Evolutionary conservation across 2,329 filamentous ascomycete species (phyloP).

Genomic region (Akanthomyces lecanii): DNA sequence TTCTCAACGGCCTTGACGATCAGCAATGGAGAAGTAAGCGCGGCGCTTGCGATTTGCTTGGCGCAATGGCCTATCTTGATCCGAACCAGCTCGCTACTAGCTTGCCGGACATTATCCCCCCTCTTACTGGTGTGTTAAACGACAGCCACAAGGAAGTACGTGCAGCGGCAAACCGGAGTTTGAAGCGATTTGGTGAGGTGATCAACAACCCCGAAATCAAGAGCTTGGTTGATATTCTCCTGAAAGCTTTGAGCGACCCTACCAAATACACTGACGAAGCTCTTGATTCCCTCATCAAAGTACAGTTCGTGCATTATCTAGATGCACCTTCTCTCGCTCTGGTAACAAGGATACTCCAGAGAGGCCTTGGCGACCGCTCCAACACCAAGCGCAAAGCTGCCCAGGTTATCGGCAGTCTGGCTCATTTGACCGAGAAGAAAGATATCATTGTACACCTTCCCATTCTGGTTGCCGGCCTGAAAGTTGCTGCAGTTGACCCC

Average conservation of each 20-base stretch:
- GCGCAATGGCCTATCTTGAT: conserved; percentile 97
- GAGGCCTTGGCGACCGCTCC: conserved; percentile 84
- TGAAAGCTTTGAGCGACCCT: conserved; percentile 95
- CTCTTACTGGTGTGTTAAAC: conserved; percentile 87
- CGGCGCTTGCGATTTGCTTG: conserved; percentile 91
- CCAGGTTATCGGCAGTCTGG: conserved; percentile 95
- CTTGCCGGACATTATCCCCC: conserved; percentile 93
- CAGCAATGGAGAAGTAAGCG: conserved; percentile 98
- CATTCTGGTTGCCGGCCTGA: conserved; percentile 85
- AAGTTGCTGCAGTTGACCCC: conserved; percentile 85
- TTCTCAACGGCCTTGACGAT: conserved; percentile 89
- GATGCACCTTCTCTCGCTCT: conserved; percentile 93
- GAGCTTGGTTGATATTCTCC: conserved; percentile 79
- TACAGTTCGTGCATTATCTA: conserved; percentile 98
- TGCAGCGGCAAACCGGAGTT: conserved; percentile 83
- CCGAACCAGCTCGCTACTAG: conserved; percentile 90
- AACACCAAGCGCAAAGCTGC: conserved; percentile 94
- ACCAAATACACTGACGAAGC: conserved; percentile 97
- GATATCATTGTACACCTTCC: conserved; percentile 88
- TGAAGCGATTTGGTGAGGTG: conserved; percentile 97
- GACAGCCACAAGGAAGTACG: conserved; percentile 98
- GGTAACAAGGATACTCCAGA: conserved; percentile 91
- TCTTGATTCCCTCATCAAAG: conserved; percentile 89
- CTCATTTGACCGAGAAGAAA: conserved; percentile 93
- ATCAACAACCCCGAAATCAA: conserved; percentile 98